Evolutionary conservation across 805 yeast species (phyloP).

Genomic region (Cephaloascus albidus): DNA sequence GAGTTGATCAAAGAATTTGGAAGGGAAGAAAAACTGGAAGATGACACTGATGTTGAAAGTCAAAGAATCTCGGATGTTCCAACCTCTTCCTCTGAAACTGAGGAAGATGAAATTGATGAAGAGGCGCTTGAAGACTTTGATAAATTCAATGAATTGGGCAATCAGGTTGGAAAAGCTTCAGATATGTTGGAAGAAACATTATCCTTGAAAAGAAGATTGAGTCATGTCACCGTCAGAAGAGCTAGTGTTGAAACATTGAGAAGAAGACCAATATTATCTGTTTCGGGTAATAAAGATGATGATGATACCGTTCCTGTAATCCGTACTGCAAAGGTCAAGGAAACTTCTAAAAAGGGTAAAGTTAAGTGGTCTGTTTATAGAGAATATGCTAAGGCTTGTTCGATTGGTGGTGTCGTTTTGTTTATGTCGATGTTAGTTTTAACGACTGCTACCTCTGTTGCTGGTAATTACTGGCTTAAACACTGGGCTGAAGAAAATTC

Average conservation of each 20-base stretch:
- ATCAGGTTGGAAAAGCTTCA: neutral
- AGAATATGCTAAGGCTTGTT: conserved; percentile 53
- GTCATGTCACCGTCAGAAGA: conserved; percentile 31
- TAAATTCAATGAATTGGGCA: neutral
- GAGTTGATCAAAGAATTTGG: conserved; percentile 30
- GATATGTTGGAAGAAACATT: neutral
- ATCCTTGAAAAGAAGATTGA: neutral
- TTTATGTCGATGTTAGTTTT: conserved; percentile 18
- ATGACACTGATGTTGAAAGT: conserved; percentile 3
- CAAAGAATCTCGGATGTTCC: conserved; percentile 4
- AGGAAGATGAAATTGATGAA: conserved; percentile 7
- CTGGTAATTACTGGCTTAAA: conserved; percentile 56
- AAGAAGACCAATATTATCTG: conserved; percentile 24
- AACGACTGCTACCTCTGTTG: conserved; percentile 20
- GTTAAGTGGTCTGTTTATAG: conserved; percentile 45
- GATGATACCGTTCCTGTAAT: conserved; percentile 10
- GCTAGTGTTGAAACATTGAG: conserved; percentile 59
- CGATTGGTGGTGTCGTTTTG: conserved; percentile 35
- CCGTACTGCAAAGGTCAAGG: conserved; percentile 37
- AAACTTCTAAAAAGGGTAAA: conserved; percentile 49
- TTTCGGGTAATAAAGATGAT: conserved; percentile 13
- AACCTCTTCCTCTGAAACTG: conserved; percentile 7
- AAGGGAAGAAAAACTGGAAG: neutral
- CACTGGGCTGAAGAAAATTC: conserved; percentile 55
- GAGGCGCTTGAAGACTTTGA: conserved; percentile 6